Evolutionary conservation across 2,329 filamentous ascomycete genomes (phyloP).

Genomic region (Dactylellina haptotyla): DNA sequence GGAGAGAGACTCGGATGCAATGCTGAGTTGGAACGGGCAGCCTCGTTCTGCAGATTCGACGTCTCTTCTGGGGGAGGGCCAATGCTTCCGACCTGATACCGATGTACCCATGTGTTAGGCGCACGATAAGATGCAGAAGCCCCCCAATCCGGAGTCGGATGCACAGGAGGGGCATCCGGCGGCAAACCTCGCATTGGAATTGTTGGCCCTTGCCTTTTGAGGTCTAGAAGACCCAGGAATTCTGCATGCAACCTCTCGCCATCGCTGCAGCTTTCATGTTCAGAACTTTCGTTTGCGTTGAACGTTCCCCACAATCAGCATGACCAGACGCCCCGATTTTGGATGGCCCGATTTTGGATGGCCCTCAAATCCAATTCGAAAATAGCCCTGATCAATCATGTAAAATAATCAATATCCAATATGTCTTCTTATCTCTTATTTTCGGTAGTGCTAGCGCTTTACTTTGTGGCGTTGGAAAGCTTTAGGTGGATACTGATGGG

Average conservation of each 20-base stretch:
- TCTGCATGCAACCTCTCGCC: slow-evolving; percentile 43
- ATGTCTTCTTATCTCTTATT: too few species aligned
- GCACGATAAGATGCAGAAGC: slow-evolving; percentile 5
- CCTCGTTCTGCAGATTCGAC: not conserved
- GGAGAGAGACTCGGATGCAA: slow-evolving; percentile 18
- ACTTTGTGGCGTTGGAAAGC: too few species aligned
- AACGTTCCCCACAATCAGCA: too few species aligned
- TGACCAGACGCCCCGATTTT: too few species aligned
- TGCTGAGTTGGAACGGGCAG: slow-evolving; percentile 27
- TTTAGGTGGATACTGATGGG: too few species aligned
- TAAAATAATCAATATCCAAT: too few species aligned
- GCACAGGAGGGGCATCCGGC: slow-evolving; percentile 29
- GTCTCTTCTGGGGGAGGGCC: not conserved
- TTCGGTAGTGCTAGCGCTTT: too few species aligned
- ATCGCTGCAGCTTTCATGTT: slow-evolving; percentile 26
- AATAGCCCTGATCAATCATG: too few species aligned
- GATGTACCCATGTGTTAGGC: not conserved
- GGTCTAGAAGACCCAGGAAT: not conserved
- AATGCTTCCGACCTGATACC: slow-evolving; percentile 13
- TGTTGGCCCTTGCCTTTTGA: slow-evolving; percentile 5
- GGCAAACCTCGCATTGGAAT: slow-evolving; percentile 41
- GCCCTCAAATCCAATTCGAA: too few species aligned
- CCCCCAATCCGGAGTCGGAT: slow-evolving; percentile 33
- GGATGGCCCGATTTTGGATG: too few species aligned
- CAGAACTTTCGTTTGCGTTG: too few species aligned